Evolutionary conservation across 177 flowering plant genomes (phyloP), one percentile per base, ranked within the genome.

Genomic region (Vitis hybrid): DNA sequence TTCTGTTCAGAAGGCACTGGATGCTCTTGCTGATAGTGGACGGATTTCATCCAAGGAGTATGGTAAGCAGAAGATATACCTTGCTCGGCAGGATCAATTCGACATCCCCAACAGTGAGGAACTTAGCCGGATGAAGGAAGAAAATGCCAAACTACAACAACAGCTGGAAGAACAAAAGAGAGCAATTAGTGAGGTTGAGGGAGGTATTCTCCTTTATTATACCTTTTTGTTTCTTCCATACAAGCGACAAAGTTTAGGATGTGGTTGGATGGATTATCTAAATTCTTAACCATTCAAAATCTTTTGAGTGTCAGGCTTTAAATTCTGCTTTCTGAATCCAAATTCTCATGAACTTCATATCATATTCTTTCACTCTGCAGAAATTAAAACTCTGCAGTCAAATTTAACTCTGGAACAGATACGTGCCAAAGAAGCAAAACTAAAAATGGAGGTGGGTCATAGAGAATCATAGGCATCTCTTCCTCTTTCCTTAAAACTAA

Each of bases 51-150:
- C 85, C 77, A 93, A 92, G 82, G 99, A 96, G 79, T 96, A 90
- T 77, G 98, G 99, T 51, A 96, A 96, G 79, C 98, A 92, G 83
- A 96, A 92, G 84, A 88, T 93, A 65, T 96, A 93, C 76, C 31
- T 96, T 59, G 98, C 98, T 65, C 83, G 91, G 71, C 97, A 96
- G 78, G 97, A 93, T 83, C 97, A 89, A 74, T 92, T 91, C 66
- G 81, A 91, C 64, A 93, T 96, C 73, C 95, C 97, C 65, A 87
- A 84, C 79, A 85, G 67, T 60, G 94, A 93, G 58, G 99, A 90
- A 80, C 91, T 96, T 66, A 85, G 70, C 75, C 79, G 29, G 33
- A 93, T 96, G 97, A 96, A 96, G 80, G 92, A 86, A 72, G 89
- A 84, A 64, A 93, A 91, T 76, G 73, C 86, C 59, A 84, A 78